These are phyloP conservation scores for Halophytophthora batemanensis DNA, from an alignment of 352 stramenopile species.

Conservation along the genomic window DNA sequence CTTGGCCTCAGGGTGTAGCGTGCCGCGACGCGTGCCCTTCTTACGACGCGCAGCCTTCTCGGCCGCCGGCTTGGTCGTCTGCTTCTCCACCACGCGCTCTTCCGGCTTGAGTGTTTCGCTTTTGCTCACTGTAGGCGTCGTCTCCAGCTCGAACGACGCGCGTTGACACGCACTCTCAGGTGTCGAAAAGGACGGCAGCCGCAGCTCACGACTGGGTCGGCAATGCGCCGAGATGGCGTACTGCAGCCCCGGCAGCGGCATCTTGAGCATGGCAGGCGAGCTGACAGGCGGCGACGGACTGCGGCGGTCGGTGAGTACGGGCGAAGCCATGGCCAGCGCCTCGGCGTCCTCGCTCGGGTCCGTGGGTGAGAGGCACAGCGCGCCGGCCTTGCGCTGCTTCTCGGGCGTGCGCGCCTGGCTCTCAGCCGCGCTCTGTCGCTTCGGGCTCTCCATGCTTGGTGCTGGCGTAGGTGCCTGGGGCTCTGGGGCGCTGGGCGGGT, in stretches of 20 bases:
- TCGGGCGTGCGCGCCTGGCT: constrained; percentile 23
- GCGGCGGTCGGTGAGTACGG: constrained; percentile 34
- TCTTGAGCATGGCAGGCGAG: constrained; percentile 47
- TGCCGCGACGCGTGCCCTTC: constrained; percentile 79
- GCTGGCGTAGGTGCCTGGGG: background rate
- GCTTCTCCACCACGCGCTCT: background rate
- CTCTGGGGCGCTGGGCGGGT: constrained; percentile 19
- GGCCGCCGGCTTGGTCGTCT: constrained; percentile 5
- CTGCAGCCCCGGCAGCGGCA: constrained; percentile 57
- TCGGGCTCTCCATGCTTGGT: background rate
- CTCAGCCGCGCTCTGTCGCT: constrained; percentile 13
- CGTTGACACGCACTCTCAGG: too few species aligned
- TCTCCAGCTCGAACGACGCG: constrained; percentile 35
- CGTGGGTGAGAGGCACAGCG: constrained; percentile 27
- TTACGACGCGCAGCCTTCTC: constrained; percentile 43
- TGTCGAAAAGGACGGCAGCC: constrained; percentile 51
- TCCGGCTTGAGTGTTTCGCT: constrained; percentile 10
- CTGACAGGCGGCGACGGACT: constrained; percentile 21
- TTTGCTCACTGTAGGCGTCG: constrained; percentile 18
- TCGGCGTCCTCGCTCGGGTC: constrained; percentile 23
- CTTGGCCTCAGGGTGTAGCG: constrained; percentile 81
- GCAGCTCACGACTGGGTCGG: constrained; percentile 34
- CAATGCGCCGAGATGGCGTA: constrained; percentile 59
- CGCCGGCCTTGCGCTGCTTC: constrained; percentile 3
- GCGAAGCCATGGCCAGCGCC: constrained; percentile 28